Evolutionary conservation across 345 rosid species (phyloP).

Genomic region (Eucalyptus marginata): DNA sequence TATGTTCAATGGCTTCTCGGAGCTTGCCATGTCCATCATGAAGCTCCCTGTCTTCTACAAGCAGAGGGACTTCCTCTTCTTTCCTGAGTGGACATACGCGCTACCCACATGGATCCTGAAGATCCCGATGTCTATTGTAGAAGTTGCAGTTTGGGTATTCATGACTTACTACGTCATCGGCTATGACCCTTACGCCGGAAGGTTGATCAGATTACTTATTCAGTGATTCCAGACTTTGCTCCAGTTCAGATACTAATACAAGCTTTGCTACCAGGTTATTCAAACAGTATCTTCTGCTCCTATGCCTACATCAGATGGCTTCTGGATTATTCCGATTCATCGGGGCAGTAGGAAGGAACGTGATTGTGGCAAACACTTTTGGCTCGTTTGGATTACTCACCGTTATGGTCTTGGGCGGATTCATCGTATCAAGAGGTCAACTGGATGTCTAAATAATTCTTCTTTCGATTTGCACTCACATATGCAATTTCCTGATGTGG

Average conservation of each 20-base stretch:
- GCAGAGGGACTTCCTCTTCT: slow-evolving; percentile 77
- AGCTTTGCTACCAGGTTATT: slow-evolving; percentile 24
- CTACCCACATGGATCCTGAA: slow-evolving; percentile 76
- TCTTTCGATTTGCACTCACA: not conserved
- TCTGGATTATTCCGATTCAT: slow-evolving; percentile 40
- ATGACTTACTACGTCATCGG: slow-evolving; percentile 46
- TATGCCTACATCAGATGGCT: slow-evolving; percentile 43
- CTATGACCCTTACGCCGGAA: slow-evolving; percentile 29
- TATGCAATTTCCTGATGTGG: not conserved
- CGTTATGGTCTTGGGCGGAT: slow-evolving; percentile 46
- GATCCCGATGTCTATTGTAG: slow-evolving; percentile 53
- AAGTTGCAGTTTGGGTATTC: slow-evolving; percentile 49
- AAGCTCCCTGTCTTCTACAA: slow-evolving; percentile 88
- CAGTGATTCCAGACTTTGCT: not conserved
- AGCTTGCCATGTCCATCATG: slow-evolving; percentile 59
- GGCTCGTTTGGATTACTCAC: slow-evolving; percentile 37
- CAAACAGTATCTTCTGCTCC: slow-evolving; percentile 34
- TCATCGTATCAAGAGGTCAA: slow-evolving; percentile 41
- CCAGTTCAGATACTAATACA: not conserved
- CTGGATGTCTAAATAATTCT: no score
- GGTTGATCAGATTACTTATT: slow-evolving; percentile 3
- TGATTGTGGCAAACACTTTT: slow-evolving; percentile 46
- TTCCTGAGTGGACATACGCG: slow-evolving; percentile 84
- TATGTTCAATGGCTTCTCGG: slow-evolving; percentile 76
- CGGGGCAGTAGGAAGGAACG: slow-evolving; percentile 43